Evolutionary conservation across 2,329 filamentous ascomycete genomes (phyloP).

Genomic region (Pseudogymnoascus verrucosus): DNA sequence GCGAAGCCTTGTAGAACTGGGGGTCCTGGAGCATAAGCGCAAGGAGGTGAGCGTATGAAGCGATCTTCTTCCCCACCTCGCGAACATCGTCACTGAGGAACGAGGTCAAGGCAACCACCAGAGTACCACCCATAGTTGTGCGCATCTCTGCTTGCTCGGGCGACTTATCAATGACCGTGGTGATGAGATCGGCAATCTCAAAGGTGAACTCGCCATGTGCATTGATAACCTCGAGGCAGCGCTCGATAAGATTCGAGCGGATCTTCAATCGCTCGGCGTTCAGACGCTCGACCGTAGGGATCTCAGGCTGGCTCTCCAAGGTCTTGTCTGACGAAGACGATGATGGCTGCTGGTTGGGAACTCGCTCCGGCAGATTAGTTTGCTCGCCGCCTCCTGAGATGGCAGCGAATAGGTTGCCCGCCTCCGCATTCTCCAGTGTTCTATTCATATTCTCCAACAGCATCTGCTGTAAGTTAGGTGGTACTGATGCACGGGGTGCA

Average conservation of each 20-base stretch:
- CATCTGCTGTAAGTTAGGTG: neutral
- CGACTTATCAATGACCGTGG: constrained; percentile 56
- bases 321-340: constrained; percentile 7
- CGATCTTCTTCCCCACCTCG: constrained; percentile 54
- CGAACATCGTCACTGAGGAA: constrained; percentile 49
- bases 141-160: constrained; percentile 47
- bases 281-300: constrained; percentile 66
- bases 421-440: neutral
- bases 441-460: neutral
- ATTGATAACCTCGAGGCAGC: constrained; percentile 82
- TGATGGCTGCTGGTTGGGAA: constrained; percentile 15
- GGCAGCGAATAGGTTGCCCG: neutral
- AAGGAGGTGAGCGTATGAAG: constrained; percentile 85
- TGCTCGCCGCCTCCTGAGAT: constrained; percentile 11
- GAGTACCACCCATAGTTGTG: constrained; percentile 70
- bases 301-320: constrained; percentile 11
- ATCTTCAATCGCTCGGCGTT: constrained; percentile 68
- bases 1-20: constrained; percentile 68
- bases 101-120: constrained; percentile 76
- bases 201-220: constrained; percentile 83
- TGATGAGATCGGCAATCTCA: constrained; percentile 81
- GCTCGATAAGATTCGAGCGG: constrained; percentile 72
- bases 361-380: constrained; percentile 12
- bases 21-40: constrained; percentile 79
- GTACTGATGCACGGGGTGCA: neutral